phyloP scores from a whole-genome alignment of 2,329 filamentous ascomycete species.

The Diaporthe velutina region DNA sequence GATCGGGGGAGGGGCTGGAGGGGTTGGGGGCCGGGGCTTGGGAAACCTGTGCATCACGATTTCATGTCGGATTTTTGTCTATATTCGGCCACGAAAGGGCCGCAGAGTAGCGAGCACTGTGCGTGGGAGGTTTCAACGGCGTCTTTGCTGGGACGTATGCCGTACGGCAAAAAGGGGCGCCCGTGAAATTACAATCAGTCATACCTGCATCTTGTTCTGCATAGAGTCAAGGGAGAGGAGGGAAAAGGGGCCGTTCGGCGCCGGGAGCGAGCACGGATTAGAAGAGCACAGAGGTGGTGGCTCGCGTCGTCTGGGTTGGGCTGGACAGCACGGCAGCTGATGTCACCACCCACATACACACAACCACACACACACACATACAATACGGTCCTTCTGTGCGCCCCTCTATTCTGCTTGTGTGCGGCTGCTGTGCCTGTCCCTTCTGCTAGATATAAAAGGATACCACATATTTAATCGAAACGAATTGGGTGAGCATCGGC shows the following conservation, averaged over 20 bases:
- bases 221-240: constrained; percentile 14
- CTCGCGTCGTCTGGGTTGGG: background rate
- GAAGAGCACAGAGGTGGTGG: background rate
- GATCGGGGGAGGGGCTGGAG: background rate
- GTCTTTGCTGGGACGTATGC: constrained; percentile 1
- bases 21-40: background rate
- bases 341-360: background rate
- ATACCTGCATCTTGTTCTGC: constrained; percentile 36
- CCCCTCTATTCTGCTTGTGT: background rate
- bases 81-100: constrained; percentile 32
- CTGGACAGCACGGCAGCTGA: background rate
- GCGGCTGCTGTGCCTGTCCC: constrained; percentile 2
- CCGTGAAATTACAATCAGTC: constrained; percentile 32
- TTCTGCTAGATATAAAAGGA: constrained; percentile 17
- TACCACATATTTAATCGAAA: constrained; percentile 35
- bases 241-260: background rate
- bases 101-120: constrained; percentile 33
- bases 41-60: constrained; percentile 32
- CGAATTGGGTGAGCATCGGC: background rate
- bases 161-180: constrained; percentile 22
- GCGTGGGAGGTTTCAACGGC: constrained; percentile 21
- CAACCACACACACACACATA: background rate
- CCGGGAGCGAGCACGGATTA: background rate
- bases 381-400: constrained; percentile 15
- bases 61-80: constrained; percentile 36